Evolutionary conservation across 73 alveolate species (phyloP).

Genomic region (Tetrahymena malaccensis): DNA sequence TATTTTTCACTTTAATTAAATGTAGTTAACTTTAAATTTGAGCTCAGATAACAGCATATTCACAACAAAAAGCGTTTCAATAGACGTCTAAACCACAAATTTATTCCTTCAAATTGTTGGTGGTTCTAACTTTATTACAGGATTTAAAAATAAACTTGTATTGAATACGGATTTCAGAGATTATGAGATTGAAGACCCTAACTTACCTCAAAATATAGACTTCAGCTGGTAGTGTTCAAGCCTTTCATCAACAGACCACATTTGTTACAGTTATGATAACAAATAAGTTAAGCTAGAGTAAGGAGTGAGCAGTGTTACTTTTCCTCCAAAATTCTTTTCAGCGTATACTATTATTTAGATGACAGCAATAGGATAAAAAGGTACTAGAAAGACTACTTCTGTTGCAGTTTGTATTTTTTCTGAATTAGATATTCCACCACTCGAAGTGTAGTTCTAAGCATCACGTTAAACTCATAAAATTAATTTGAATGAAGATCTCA

Average conservation of each 20-base stretch:
- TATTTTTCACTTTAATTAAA: too few relatives aligned
- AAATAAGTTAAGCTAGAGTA: too few relatives aligned
- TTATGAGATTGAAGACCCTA: neutral
- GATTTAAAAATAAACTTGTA: too few relatives aligned
- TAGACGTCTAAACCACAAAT: neutral
- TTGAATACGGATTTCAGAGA: neutral
- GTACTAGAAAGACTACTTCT: neutral
- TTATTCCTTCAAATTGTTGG: neutral
- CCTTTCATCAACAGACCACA: neutral
- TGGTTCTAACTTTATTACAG: neutral
- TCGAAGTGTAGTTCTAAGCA: neutral
- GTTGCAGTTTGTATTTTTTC: neutral
- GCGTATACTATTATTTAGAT: neutral
- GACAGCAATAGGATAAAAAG: neutral
- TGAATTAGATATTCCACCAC: neutral
- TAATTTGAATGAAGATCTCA: neutral
- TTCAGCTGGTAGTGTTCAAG: neutral
- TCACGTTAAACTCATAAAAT: too few relatives aligned
- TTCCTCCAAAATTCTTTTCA: too few relatives aligned
- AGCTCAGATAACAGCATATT: neutral
- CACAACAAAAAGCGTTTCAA: neutral
- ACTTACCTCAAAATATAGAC: neutral
- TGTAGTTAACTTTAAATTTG: neutral
- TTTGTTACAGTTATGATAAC: neutral
- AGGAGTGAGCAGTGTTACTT: neutral